These are phyloP conservation scores for Penicillium sp. DNA, from an alignment of 2,329 filamentous ascomycete genomes.

Conservation along the genomic window DNA sequence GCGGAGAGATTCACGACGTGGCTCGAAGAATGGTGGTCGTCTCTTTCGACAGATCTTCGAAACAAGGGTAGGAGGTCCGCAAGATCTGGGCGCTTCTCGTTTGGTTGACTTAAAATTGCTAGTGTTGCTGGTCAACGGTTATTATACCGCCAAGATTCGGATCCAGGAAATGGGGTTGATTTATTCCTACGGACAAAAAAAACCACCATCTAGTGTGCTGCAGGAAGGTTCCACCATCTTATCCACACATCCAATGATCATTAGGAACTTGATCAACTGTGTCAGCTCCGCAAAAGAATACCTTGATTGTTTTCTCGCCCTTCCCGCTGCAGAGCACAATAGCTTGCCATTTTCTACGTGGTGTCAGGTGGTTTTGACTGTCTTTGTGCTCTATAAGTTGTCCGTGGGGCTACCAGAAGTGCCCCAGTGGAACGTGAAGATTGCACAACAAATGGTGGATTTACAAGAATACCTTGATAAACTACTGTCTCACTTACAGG, in stretches of 20 bases:
- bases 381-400: slow-evolving; percentile 23
- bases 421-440: not conserved
- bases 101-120: not conserved
- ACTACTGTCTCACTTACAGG: slow-evolving; percentile 4
- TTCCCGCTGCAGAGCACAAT: slow-evolving; percentile 12
- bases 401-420: not conserved
- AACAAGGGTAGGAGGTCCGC: slow-evolving; percentile 12
- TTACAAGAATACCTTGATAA: not conserved
- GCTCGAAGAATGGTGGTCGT: slow-evolving; percentile 25
- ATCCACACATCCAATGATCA: not conserved
- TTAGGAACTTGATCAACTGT: not conserved
- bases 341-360: slow-evolving; percentile 19
- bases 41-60: slow-evolving; percentile 19
- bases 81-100: slow-evolving; percentile 1
- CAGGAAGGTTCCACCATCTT: not conserved
- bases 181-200: not conserved
- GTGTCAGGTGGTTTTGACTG: slow-evolving; percentile 19
- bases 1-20: slow-evolving; percentile 21
- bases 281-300: not conserved
- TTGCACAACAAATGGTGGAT: not conserved
- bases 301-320: not conserved
- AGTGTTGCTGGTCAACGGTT: not conserved
- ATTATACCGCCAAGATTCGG: not conserved
- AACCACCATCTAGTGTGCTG: not conserved
- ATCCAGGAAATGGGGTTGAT: not conserved